Evolutionary conservation across 1,139 yeast genomes (phyloP).

Genomic region (Tardiomyces blankii): DNA sequence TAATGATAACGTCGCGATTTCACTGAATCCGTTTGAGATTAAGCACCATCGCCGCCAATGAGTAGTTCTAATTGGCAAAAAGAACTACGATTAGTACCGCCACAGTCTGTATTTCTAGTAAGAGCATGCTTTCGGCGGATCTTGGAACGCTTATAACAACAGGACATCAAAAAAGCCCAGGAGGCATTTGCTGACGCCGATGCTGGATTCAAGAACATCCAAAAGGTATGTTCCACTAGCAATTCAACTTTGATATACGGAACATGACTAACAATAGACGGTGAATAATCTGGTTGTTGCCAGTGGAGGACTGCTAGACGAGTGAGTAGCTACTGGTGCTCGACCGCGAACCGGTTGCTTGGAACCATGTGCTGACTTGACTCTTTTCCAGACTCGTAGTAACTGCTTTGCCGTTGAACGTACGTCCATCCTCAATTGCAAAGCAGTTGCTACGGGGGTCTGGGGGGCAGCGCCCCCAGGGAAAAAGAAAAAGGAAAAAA

Average conservation of each 20-base stretch:
- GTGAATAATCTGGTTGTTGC: not conserved
- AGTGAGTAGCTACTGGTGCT: too few relatives aligned
- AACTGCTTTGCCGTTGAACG: too few relatives aligned
- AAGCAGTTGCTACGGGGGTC: too few relatives aligned
- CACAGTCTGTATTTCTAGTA: not conserved
- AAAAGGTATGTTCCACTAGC: conserved; percentile 9
- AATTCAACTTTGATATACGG: not conserved
- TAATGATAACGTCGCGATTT: too few relatives aligned
- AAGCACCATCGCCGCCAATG: too few relatives aligned
- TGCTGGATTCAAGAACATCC: conserved; percentile 8
- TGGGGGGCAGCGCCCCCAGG: too few relatives aligned
- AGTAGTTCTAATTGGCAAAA: not conserved
- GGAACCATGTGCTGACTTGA: too few relatives aligned
- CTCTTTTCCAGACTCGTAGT: too few relatives aligned
- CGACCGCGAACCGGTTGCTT: too few relatives aligned
- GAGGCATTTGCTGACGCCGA: conserved; percentile 19
- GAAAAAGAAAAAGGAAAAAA: too few relatives aligned
- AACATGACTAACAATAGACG: not conserved
- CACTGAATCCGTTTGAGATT: too few relatives aligned
- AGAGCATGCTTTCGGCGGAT: not conserved
- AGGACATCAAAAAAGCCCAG: conserved; percentile 14
- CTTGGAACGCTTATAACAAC: not conserved
- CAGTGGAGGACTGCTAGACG: not conserved
- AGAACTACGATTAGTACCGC: not conserved
- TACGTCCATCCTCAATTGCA: too few relatives aligned